These are phyloP conservation scores for Hypoxylon lienhwacheense DNA, from an alignment of 495 filamentous ascomycete species.

Conservation along the genomic window DNA sequence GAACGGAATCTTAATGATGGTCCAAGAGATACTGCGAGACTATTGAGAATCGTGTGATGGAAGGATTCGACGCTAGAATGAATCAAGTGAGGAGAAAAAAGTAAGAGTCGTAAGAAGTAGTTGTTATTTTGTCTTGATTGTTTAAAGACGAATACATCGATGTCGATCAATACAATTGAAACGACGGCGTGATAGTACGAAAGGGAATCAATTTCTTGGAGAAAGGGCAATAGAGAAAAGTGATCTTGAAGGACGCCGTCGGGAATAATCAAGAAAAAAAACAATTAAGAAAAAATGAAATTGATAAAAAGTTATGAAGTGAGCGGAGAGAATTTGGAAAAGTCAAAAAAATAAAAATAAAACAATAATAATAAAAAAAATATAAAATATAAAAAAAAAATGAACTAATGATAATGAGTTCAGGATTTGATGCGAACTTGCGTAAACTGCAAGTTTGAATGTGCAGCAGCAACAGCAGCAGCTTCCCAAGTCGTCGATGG, in stretches of 20 bases:
- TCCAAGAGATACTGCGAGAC: no score
- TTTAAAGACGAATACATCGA: slow-evolving; percentile 3
- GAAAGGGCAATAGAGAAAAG: slow-evolving; percentile 2
- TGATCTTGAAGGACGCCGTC: slow-evolving; percentile 6
- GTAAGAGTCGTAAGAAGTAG: no score
- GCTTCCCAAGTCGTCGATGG: slow-evolving; percentile 2
- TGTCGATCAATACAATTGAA: slow-evolving; percentile 15
- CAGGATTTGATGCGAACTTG: slow-evolving; percentile 23
- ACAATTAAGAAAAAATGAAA: no score
- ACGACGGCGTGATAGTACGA: neutral
- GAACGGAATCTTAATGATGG: no score
- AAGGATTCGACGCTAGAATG: no score
- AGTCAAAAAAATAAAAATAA: slow-evolving; percentile 24
- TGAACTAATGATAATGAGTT: slow-evolving; percentile 12
- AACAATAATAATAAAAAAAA: slow-evolving; percentile 8
- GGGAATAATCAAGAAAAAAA: slow-evolving; percentile 12
- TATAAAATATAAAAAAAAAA: slow-evolving; percentile 15
- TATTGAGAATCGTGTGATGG: no score
- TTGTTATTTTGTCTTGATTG: no score
- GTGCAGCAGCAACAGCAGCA: slow-evolving; percentile 10
- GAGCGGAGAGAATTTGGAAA: no score
- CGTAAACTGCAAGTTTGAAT: slow-evolving; percentile 22
- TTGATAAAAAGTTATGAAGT: no score
- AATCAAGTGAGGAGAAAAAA: no score
- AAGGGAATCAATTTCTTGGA: slow-evolving; percentile 1